Conservation (phyloP, 2,329 filamentous ascomycete species). For the Colletotrichum liaoningense region DNA sequence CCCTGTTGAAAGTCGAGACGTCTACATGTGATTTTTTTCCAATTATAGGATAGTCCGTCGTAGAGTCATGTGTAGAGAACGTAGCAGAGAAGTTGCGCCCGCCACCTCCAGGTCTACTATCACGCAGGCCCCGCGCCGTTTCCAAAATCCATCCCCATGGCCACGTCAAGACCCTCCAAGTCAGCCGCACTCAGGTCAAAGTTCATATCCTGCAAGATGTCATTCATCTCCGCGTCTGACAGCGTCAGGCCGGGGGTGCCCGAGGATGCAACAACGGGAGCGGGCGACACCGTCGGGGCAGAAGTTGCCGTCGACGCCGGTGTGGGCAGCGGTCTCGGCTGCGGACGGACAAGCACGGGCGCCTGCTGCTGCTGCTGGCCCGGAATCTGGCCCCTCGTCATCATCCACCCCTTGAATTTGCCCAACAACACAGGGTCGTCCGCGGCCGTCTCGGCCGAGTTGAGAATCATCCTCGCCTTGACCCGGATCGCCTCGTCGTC, state of each 20-base stretch:
- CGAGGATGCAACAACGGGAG: conserved; percentile 37
- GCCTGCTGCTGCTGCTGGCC: conserved; percentile 12
- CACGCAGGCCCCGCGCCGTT: conserved; percentile 3
- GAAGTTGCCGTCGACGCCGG: conserved; percentile 1
- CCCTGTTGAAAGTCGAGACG: too few species aligned
- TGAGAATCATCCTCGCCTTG: conserved; percentile 61
- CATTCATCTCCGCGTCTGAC: conserved; percentile 52
- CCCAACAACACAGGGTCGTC: conserved; percentile 64
- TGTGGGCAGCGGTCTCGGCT: conserved; percentile 15
- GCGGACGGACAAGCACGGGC: background rate
- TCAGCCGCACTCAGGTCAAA: conserved; percentile 51
- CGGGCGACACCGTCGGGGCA: conserved; percentile 18
- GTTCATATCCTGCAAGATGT: conserved; percentile 56
- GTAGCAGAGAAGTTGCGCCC: too few species aligned
- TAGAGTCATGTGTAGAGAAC: background rate
- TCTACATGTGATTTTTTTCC: too few species aligned
- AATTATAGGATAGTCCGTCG: too few species aligned
- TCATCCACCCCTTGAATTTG: conserved; percentile 64
- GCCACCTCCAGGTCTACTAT: background rate
- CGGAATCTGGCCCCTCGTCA: conserved; percentile 38
- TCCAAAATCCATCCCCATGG: conserved; percentile 27
- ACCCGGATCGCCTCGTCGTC: conserved; percentile 58
- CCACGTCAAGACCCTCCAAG: conserved; percentile 31
- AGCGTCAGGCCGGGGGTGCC: conserved; percentile 48
- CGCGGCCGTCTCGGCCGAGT: conserved; percentile 59